These are phyloP conservation scores for Macrophomina tecta DNA, from an alignment of 2,329 filamentous ascomycete species.

Conservation along the genomic window DNA sequence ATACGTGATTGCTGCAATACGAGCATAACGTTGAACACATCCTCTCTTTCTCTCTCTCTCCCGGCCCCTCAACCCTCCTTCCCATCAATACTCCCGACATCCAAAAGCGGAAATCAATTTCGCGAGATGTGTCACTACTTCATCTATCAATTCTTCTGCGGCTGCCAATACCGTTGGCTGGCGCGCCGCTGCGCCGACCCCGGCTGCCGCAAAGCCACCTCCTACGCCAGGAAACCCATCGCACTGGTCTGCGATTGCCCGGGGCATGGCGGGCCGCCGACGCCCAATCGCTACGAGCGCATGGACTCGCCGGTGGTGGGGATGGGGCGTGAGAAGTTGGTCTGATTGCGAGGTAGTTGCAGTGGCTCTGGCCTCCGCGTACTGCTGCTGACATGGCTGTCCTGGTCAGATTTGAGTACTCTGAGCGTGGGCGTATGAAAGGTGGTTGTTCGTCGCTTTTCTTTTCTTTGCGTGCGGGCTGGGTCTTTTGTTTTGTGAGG, in stretches of 20 bases:
- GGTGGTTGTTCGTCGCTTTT: too few relatives aligned
- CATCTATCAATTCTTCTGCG: slow-evolving; percentile 26
- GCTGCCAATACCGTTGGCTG: slow-evolving; percentile 23
- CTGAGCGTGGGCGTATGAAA: too few relatives aligned
- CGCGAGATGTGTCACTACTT: slow-evolving; percentile 23
- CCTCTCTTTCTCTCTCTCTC: not conserved
- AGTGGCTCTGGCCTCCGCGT: too few relatives aligned
- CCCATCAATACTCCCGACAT: not conserved
- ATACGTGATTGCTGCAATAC: not conserved
- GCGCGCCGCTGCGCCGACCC: slow-evolving; percentile 11
- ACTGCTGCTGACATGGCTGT: too few relatives aligned
- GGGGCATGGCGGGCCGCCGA: slow-evolving; percentile 22
- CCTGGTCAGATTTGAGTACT: too few relatives aligned
- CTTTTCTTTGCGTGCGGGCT: too few relatives aligned
- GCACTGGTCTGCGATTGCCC: slow-evolving; percentile 24
- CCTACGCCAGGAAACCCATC: slow-evolving; percentile 19
- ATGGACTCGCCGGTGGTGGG: slow-evolving; percentile 2
- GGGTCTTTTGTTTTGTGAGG: not conserved
- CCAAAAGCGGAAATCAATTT: not conserved
- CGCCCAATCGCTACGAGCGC: slow-evolving; percentile 12
- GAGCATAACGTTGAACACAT: not conserved
- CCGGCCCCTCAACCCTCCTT: not conserved
- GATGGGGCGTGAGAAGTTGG: not conserved
- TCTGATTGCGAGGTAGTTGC: not conserved
- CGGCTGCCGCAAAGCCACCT: slow-evolving; percentile 3